Evolutionary conservation across 306 rosid genomes (phyloP), one percentile per base, ranked within the genome.

Genomic region (Rosa multiflora): DNA sequence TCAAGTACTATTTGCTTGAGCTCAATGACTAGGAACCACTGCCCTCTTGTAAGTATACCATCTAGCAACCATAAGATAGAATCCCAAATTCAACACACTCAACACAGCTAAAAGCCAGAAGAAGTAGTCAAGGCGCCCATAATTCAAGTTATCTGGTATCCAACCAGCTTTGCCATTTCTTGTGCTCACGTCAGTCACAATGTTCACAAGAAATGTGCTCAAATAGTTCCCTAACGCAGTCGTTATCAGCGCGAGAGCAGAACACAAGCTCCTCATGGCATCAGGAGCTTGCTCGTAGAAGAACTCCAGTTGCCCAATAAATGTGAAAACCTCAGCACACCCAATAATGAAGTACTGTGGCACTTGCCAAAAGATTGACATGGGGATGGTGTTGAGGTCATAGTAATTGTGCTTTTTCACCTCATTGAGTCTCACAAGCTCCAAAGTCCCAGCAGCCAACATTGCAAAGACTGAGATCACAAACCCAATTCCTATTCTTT

Each of bases 241-340:
- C 37, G 75, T 77, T n/a, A 77, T 52, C 49, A 76, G 78, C 5
- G 70, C 35, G 26, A 77, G 70, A 18, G 85, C 78, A 44, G 85
- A 76, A 51, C 78, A 77, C 44, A 81, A 58, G 44, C 81, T 81
- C 81, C 78, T 76, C 84, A 81, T 81, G 23, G 78, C 77, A 52
- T 76, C 84, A n/a, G 84, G 84, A 40, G 84, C 81, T 48, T 81
- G 73, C 68, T 76, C 81, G 20, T 76, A 61, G 40, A 81, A 81
- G 43, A 76, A 81, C 68, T 81, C 81, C 43, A 76, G 8, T 35
- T 76, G 77, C 69, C 84, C 84, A n/a, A 62, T 76, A 35, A 26
- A 40, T 12, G 81, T 68, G 46, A 68, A 68, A 23, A 77, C 68
- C 26, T 77, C 75, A 15, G 56, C 81, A 70, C 75, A 77, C 17